Percentiles rank a stretch among this genome's conserved stretches.
Evolutionary conservation across 306 rosid species (phyloP).

Genomic region (Senna siamea): DNA sequence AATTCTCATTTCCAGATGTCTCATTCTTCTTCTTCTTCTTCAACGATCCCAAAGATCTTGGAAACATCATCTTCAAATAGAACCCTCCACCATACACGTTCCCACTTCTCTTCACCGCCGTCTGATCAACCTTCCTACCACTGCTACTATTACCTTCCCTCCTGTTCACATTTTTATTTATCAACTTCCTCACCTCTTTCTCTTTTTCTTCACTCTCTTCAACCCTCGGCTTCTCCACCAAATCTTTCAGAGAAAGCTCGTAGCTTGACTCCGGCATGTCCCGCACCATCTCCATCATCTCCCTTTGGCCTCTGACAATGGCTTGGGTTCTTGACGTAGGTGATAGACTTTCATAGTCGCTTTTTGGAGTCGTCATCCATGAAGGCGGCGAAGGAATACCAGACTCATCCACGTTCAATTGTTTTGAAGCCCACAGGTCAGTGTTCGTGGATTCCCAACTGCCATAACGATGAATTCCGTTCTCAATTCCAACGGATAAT

Average conservation of each 20-base stretch:
- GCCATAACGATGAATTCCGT: constrained; percentile 7
- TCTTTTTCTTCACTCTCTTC: constrained; percentile 23
- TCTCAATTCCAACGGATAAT: constrained; percentile 19
- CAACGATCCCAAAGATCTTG: constrained; percentile 53
- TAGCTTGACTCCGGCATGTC: constrained; percentile 84
- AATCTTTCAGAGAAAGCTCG: constrained; percentile 84
- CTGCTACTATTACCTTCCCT: constrained; percentile 40
- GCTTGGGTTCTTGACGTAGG: constrained; percentile 69
- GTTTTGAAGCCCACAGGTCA: constrained; percentile 38
- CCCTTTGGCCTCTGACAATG: constrained; percentile 79
- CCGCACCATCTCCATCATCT: constrained; percentile 89
- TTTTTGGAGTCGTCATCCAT: constrained; percentile 56
- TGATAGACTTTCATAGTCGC: constrained; percentile 56
- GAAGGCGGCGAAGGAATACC: constrained; percentile 69
- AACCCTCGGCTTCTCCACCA: constrained; percentile 59
- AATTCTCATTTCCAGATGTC: constrained; percentile 34
- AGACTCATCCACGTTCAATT: constrained; percentile 29
- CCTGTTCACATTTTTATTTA: constrained; percentile 22
- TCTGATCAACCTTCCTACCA: constrained; percentile 40
- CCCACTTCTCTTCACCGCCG: constrained; percentile 40
- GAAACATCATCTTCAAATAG: constrained; percentile 75
- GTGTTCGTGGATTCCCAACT: constrained; percentile 37
- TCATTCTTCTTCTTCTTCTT: constrained; percentile 52
- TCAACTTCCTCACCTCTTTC: constrained; percentile 27
- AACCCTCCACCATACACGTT: constrained; percentile 68